A percentile compares a stretch with the other conserved stretches of the same genome.
Evolutionary conservation across 2,329 filamentous ascomycete species (phyloP).

Genomic region (Apiospora aurea): DNA sequence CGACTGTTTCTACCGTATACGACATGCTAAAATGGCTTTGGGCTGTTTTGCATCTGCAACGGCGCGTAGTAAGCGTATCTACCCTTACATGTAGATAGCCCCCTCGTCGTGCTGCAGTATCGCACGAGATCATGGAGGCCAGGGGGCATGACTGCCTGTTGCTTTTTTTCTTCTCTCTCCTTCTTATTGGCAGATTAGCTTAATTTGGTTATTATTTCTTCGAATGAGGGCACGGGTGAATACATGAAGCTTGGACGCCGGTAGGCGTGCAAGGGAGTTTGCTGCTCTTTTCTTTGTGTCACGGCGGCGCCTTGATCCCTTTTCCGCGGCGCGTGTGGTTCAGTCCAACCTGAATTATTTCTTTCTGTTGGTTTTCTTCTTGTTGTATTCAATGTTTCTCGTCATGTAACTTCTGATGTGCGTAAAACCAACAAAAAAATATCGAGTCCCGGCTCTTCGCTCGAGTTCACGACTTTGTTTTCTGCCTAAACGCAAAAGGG

Average conservation of each 20-base stretch:
- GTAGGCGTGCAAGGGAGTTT: background rate
- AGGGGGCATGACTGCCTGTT: background rate
- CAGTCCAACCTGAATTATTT: background rate
- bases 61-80: background rate
- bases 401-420: background rate
- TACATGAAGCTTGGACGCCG: background rate
- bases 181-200: background rate
- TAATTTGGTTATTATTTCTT: background rate
- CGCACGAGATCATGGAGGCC: background rate
- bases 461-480: background rate
- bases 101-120: background rate
- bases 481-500: conserved; percentile 10
- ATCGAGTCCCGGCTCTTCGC: background rate
- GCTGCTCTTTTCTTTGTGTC: conserved; percentile 12
- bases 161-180: background rate
- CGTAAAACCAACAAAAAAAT: background rate
- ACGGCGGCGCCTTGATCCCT: background rate
- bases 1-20: background rate
- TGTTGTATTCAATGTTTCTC: background rate
- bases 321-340: background rate
- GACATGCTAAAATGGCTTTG: background rate
- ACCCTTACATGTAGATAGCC: background rate
- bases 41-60: background rate
- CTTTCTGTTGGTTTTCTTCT: background rate
- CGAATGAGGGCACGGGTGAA: conserved; percentile 3